Conservation (phyloP, 2,329 filamentous ascomycete genomes). For the Colletotrichum theobromicola region DNA sequence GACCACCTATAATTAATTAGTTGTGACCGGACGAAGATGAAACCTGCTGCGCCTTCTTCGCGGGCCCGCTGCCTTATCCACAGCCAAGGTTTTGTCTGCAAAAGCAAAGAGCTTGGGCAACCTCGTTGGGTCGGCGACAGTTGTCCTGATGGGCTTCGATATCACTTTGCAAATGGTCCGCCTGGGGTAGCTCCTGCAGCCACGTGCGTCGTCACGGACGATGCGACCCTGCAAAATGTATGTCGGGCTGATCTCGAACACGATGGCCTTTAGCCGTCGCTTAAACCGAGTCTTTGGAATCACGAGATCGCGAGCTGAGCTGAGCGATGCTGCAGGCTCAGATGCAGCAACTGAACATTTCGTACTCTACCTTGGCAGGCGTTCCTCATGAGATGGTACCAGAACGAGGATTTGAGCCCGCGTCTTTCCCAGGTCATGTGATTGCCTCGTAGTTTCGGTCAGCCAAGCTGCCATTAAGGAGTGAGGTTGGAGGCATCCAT, state of each 20-base stretch:
- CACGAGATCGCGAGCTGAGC: background rate
- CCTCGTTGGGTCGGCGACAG: background rate
- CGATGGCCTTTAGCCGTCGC: background rate
- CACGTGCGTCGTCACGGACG: conserved; percentile 15
- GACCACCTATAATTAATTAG: conserved; percentile 4
- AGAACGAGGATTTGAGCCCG: background rate
- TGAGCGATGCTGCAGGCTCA: background rate
- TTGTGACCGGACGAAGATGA: conserved; percentile 28
- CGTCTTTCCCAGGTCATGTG: background rate
- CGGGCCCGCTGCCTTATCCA: background rate
- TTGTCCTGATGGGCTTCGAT: background rate
- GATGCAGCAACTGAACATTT: background rate
- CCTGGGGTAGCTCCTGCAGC: background rate
- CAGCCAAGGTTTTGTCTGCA: background rate
- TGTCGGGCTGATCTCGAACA: background rate
- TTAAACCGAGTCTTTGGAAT: background rate
- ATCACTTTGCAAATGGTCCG: background rate
- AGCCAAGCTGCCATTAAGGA: background rate
- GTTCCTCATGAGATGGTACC: background rate
- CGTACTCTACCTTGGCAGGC: background rate
- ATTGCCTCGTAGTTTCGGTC: background rate
- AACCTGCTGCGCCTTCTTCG: conserved; percentile 31
- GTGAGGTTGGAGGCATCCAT: background rate
- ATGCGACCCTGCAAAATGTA: conserved; percentile 3
- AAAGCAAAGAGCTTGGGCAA: conserved; percentile 1